A percentile compares a stretch with the other conserved stretches of the same genome.
Conservation (phyloP, 495 filamentous ascomycete genomes). For the Hypoxylon fuscum region DNA sequence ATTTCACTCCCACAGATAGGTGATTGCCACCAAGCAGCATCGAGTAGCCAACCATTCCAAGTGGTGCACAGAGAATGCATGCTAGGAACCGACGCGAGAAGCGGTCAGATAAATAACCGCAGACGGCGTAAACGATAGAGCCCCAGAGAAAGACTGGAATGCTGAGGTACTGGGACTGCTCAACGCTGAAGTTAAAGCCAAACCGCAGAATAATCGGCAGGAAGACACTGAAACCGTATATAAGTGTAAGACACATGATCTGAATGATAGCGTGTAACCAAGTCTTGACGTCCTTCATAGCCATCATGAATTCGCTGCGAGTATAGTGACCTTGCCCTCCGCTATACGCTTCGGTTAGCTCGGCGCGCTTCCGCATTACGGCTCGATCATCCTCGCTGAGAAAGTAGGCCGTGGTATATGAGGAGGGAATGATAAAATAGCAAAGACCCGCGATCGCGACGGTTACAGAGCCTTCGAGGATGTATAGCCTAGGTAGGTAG, state of each 20-base stretch:
- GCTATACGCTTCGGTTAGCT: constrained; percentile 64
- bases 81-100: constrained; percentile 67
- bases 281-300: constrained; percentile 64
- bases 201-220: constrained; percentile 76
- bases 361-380: constrained; percentile 56
- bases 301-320: constrained; percentile 53
- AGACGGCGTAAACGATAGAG: constrained; percentile 65
- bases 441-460: constrained; percentile 42
- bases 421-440: constrained; percentile 47
- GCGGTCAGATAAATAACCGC: constrained; percentile 67
- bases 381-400: constrained; percentile 64
- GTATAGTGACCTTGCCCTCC: constrained; percentile 66
- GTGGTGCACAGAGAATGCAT: constrained; percentile 59
- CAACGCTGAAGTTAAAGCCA: constrained; percentile 68
- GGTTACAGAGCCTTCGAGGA: constrained; percentile 52
- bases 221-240: constrained; percentile 79
- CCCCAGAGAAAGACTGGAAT: constrained; percentile 76
- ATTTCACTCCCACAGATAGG: constrained; percentile 66
- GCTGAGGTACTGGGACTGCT: constrained; percentile 72
- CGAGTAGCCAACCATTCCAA: constrained; percentile 70
- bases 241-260: constrained; percentile 71
- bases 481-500: constrained; percentile 50
- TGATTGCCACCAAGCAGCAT: constrained; percentile 63
- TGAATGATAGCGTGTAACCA: constrained; percentile 70
- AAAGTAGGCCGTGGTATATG: constrained; percentile 58